Evolutionary conservation across 148 eudicot genomes (phyloP), one percentile per base, ranked within the genome.

Genomic region (Nepenthes gracilis): DNA sequence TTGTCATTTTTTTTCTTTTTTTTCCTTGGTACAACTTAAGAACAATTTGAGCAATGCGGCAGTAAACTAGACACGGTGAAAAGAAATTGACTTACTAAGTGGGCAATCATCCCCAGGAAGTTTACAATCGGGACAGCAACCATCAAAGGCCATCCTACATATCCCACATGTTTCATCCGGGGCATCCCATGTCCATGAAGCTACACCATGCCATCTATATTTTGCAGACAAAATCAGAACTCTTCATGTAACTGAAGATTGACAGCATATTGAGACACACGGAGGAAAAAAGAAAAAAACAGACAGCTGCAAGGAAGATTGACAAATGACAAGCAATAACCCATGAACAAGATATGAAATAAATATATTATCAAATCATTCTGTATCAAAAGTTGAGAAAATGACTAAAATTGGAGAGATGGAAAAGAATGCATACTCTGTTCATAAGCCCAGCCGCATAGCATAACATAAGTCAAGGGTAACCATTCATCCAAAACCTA

Each of bases 131-230:
- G 96, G 90, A 80, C 98, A 92, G 62, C 98, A 92, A 65, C 98
- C 98, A 76, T 92, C 98, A 77, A 92, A 92, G 36, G 93, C 88
- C 93, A 88, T 85, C 72, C 97, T 85, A 64, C 96, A 92, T 37
- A 92, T 88, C 15, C 98, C 98, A 69, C 98, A 92, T 47, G 96
- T 88, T 75, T 92, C 98, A 73, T 92, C 97, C 64, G 88, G 98
- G 14, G 98, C 96, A 74, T 88, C 94, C 96, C 96, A 92, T 34
- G 98, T 92, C 98, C 98, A 92, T 54, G 98, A 88, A 75, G 94
- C 90, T 58, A 92, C 94, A 53, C 94, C 94, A 77, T 92, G 98
- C 98, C 98, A 92, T 72, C 91, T 85, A 43, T 33, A 53, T 45
- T 45, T 45, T 45, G 6, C 48, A 45, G 11, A 11, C 8, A 45